Percentiles rank a stretch among this genome's conserved stretches.
Conservation (phyloP, 192 early-diverging fungal genomes). For the Haplosporangium gracile region DNA sequence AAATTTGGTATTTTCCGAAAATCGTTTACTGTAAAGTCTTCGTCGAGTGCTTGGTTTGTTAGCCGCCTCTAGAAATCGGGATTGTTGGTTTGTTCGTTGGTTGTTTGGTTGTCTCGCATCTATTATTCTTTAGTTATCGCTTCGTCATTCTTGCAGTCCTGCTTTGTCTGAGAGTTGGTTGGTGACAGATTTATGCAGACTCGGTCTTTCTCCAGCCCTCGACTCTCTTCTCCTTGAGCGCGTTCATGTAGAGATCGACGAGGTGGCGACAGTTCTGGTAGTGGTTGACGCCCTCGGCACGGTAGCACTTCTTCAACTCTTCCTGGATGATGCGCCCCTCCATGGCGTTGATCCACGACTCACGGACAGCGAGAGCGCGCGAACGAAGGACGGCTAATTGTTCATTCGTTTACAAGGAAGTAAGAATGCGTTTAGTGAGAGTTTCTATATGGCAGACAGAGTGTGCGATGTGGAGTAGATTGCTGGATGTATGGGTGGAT, state of each 20-base stretch:
- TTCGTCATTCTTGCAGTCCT: neutral
- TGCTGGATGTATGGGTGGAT: no score
- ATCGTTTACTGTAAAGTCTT: neutral
- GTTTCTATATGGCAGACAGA: no score
- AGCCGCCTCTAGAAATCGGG: slow-evolving; percentile 1
- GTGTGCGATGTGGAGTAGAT: no score
- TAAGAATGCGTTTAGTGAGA: no score
- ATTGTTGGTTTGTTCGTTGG: neutral
- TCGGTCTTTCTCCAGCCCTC: slow-evolving; percentile 66
- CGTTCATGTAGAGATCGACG: slow-evolving; percentile 83
- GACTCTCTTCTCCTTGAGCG: slow-evolving; percentile 66
- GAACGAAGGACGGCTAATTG: slow-evolving; percentile 71
- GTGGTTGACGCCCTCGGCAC: slow-evolving; percentile 94
- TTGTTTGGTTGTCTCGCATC: neutral
- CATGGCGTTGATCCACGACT: slow-evolving; percentile 93
- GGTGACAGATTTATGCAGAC: slow-evolving; percentile 42
- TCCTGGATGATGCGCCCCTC: slow-evolving; percentile 87
- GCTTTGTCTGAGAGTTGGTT: neutral
- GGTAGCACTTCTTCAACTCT: slow-evolving; percentile 93
- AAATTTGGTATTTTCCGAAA: slow-evolving; percentile 3
- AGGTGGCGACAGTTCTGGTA: slow-evolving; percentile 92
- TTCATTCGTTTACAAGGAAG: no score
- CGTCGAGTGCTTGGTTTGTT: neutral
- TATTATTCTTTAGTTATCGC: neutral
- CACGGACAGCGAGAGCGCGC: slow-evolving; percentile 84